Evolutionary conservation across 139 green algal species (phyloP), one percentile per base, ranked within the genome.

Genomic region (Pseudopediastrum boryanum): DNA sequence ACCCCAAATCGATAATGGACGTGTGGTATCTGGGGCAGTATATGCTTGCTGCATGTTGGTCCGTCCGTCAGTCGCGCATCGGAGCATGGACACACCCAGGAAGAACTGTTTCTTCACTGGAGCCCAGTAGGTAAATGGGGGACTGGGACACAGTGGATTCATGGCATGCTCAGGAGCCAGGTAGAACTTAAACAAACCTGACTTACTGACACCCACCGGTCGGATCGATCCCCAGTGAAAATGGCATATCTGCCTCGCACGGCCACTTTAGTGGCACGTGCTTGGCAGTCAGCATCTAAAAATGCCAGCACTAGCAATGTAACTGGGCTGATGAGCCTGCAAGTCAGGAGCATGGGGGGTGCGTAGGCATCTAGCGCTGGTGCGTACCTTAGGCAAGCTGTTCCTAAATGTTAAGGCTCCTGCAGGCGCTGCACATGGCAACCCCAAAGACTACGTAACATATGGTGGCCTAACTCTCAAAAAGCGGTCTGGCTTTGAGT

Each of bases 401-500:
- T 56, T 27, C 41, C 43, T 27, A 51, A 31, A 75, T 13, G 9
- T 23, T 27, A 59, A 35, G n/a, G n/a, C 54, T 64, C 54, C 54
- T 27, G n/a, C 7, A 29, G 8, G 54, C 54, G 5, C 7, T 27
- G 61, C 25, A 25, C 59, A 80, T 39, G 42, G 62, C 4, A 43
- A 75, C 48, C 46, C 46, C 23, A 52, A 43, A 16, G 29, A 75
- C 1, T 58, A 52, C 42, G 75, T 81, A 10, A 81, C 75, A 38
- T 81, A 81, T 29, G 75, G 38, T 27, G 75, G 75, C 27, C 36
- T 81, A 27, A 75, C 44, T 4, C 44, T 81, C 16, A 67, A 51
- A 25, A 74, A 75, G 63, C n/a, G 48, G 10, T 50, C 75, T 21
- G n/a, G 27, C 6, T 81, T 46, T 64, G 64, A 82, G 76, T 82